Percentiles rank a stretch among this genome's conserved stretches.
These are phyloP conservation scores for Boletus reticulatus DNA, from an alignment of 768 basidiomycete genomes.

Conservation along the genomic window DNA sequence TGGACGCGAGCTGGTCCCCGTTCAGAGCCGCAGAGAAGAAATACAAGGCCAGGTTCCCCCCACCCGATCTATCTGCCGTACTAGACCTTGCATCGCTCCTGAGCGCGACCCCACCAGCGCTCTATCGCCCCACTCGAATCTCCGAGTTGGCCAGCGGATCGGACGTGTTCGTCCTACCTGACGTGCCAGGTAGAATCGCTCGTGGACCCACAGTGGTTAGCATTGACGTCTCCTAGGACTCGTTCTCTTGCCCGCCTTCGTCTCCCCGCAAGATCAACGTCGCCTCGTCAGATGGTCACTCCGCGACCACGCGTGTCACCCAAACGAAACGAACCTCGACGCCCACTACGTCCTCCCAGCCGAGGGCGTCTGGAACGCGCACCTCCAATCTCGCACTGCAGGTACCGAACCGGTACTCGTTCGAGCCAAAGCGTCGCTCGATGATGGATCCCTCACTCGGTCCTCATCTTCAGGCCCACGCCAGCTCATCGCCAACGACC, in stretches of 20 bases:
- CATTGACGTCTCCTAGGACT: constrained; percentile 58
- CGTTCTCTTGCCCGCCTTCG: constrained; percentile 75
- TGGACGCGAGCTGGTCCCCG: constrained; percentile 62
- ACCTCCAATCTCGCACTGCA: constrained; percentile 35
- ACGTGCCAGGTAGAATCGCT: constrained; percentile 41
- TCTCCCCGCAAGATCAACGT: constrained; percentile 62
- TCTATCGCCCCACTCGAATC: constrained; percentile 4
- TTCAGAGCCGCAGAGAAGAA: constrained; percentile 79
- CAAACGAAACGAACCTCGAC: constrained; percentile 90
- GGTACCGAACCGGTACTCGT: constrained; percentile 38
- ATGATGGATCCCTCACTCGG: constrained; percentile 1
- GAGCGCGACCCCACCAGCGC: constrained; percentile 8
- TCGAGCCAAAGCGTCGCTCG: constrained; percentile 37
- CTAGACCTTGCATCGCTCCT: constrained; percentile 59
- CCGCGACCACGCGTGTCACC: constrained; percentile 65
- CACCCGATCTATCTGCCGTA: constrained; percentile 66
- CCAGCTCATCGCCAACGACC: constrained; percentile 67
- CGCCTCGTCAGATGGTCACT: constrained; percentile 73
- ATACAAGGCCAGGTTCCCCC: constrained; percentile 78
- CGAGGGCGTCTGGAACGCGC: constrained; percentile 75
- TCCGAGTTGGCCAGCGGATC: not conserved
- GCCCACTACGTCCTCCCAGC: constrained; percentile 78
- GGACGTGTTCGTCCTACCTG: constrained; percentile 9
- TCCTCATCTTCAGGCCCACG: constrained; percentile 49
- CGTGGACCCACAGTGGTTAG: not conserved